These are phyloP conservation scores for Acanthamoeba royreba DNA, from an alignment of 208 protist species.

Conservation along the genomic window DNA sequence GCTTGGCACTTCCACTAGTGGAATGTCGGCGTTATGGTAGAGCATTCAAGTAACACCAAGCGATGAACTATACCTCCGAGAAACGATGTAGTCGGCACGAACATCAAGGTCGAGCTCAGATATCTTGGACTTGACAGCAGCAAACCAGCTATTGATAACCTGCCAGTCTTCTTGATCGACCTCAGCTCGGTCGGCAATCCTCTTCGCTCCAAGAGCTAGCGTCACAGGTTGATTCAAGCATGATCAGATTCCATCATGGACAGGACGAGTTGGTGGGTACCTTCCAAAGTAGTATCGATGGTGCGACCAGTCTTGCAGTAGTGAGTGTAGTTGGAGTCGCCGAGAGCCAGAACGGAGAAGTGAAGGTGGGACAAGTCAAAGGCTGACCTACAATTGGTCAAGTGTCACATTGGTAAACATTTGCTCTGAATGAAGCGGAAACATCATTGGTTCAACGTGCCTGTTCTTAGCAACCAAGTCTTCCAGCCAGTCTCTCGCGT, in stretches of 20 bases:
- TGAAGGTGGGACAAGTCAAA: constrained; percentile 35
- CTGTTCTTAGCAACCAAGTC: not conserved
- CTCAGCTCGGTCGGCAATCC: not conserved
- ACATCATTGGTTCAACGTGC: not conserved
- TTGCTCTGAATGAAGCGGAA: constrained; percentile 53
- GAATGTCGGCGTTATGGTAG: no score
- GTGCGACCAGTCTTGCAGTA: constrained; percentile 76
- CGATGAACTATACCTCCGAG: not conserved
- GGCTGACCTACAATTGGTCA: constrained; percentile 46
- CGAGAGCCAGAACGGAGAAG: constrained; percentile 79
- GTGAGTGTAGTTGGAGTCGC: constrained; percentile 71
- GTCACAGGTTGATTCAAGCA: not conserved
- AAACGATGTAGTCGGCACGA: not conserved
- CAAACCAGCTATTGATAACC: constrained; percentile 3
- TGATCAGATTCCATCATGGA: no score
- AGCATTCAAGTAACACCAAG: not conserved
- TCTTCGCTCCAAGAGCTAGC: not conserved
- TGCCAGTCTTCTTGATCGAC: constrained; percentile 33
- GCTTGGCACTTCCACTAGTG: not conserved
- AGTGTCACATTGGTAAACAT: constrained; percentile 61
- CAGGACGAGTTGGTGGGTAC: not conserved
- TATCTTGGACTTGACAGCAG: not conserved
- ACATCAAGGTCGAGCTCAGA: not conserved
- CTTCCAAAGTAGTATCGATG: constrained; percentile 66
- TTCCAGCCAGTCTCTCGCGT: not conserved